Evolutionary conservation across 2,329 filamentous ascomycete genomes (phyloP).

Genomic region (Plenodomus lindquistii): DNA sequence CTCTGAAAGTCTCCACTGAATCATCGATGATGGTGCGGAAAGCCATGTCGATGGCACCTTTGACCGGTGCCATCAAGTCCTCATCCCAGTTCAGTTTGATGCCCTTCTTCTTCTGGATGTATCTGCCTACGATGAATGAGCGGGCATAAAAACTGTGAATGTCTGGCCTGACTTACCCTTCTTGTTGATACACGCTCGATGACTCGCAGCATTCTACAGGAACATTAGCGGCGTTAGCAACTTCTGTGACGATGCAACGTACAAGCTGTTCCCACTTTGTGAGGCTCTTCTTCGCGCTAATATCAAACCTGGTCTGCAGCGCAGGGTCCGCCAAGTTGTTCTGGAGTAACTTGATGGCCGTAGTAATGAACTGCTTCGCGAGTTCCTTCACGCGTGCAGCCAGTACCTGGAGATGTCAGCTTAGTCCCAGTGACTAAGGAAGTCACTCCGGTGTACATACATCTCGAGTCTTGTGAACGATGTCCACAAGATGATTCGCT

Average conservation of each 20-base stretch:
- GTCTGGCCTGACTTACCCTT: background rate
- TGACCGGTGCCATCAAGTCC: conserved; percentile 1
- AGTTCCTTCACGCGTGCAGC: background rate
- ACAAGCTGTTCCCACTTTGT: background rate
- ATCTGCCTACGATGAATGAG: background rate
- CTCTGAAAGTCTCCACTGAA: conserved; percentile 1
- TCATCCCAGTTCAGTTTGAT: conserved; percentile 7
- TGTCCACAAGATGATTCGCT: conserved; percentile 14
- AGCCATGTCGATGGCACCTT: background rate
- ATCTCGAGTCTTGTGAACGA: conserved; percentile 6
- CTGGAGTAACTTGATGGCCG: background rate
- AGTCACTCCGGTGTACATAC: conserved; percentile 3
- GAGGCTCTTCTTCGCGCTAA: conserved; percentile 1
- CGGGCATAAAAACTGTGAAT: too few species aligned
- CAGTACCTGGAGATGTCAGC: conserved; percentile 1
- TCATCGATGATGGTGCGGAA: conserved; percentile 3
- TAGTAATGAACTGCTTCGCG: background rate
- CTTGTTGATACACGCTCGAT: conserved; percentile 3
- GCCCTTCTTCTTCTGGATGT: conserved; percentile 7
- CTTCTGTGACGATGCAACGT: background rate
- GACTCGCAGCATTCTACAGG: conserved; percentile 1
- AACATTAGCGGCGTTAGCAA: background rate
- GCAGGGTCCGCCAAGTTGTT: background rate
- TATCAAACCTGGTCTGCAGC: conserved; percentile 3
- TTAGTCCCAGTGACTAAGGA: background rate